Percentiles rank a stretch among this genome's conserved stretches.
These are phyloP conservation scores for Limnomonas spitsbergensis DNA, from an alignment of 139 green algal species.

Conservation along the genomic window DNA sequence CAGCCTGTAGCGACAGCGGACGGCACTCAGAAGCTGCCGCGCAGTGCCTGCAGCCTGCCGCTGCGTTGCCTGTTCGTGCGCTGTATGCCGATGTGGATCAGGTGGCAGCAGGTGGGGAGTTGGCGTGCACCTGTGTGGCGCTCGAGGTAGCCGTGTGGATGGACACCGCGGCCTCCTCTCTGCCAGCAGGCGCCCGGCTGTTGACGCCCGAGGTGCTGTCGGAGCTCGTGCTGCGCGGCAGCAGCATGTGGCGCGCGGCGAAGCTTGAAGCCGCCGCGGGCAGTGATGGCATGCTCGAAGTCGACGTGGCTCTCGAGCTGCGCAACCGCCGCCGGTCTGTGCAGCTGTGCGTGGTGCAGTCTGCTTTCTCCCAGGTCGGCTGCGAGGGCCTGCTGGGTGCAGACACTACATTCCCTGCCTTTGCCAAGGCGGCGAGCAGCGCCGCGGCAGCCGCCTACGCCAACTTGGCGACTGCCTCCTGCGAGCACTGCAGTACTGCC, in stretches of 20 bases:
- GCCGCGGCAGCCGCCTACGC: not conserved
- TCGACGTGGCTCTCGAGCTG: slow-evolving; percentile 8
- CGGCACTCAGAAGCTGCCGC: not conserved
- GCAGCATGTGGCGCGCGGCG: slow-evolving; percentile 1
- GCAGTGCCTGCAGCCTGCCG: too few relatives aligned
- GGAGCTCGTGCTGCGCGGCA: not conserved
- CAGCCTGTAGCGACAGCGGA: not conserved
- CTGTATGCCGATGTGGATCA: slow-evolving; percentile 11
- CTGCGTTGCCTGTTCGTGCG: too few relatives aligned
- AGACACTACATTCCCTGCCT: slow-evolving; percentile 1
- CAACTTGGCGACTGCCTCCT: not conserved
- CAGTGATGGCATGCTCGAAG: not conserved
- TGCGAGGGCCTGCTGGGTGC: not conserved
- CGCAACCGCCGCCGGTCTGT: not conserved
- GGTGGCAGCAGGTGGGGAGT: slow-evolving; percentile 2
- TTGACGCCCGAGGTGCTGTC: not conserved
- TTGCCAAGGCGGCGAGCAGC: not conserved
- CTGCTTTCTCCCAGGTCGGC: slow-evolving; percentile 10
- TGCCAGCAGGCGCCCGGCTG: not conserved
- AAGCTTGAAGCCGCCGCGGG: not conserved
- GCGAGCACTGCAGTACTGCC: not conserved
- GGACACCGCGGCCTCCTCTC: not conserved
- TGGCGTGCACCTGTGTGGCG: slow-evolving; percentile 11
- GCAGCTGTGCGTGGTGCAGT: not conserved
- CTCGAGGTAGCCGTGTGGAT: slow-evolving; percentile 10